Conservation (phyloP, 1,139 yeast species). For the Geotrichum australiense region DNA sequence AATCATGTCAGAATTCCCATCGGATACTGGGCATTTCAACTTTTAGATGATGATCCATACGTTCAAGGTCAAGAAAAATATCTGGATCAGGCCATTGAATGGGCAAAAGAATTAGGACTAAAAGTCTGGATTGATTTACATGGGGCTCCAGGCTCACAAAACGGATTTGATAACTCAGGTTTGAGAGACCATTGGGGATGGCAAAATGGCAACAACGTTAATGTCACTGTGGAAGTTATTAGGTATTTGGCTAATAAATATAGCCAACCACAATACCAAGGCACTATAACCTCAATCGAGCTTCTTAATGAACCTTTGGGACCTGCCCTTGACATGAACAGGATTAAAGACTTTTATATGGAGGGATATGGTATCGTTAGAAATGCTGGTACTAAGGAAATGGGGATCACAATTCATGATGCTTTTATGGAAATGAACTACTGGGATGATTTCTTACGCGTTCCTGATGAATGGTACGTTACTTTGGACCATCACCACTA, state of each 20-base stretch:
- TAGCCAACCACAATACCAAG: constrained; percentile 56
- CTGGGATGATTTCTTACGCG: constrained; percentile 52
- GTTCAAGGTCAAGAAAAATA: constrained; percentile 76
- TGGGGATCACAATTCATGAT: constrained; percentile 58
- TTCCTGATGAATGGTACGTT: constrained; percentile 51
- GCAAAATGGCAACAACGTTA: constrained; percentile 42
- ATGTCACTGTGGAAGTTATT: constrained; percentile 46
- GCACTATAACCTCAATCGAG: constrained; percentile 78
- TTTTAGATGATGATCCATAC: constrained; percentile 66
- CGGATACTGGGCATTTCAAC: constrained; percentile 91
- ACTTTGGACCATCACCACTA: constrained; percentile 87
- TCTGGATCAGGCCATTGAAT: constrained; percentile 65
- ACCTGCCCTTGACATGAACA: constrained; percentile 50
- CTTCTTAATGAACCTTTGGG: constrained; percentile 88
- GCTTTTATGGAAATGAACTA: constrained; percentile 58
- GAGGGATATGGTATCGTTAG: constrained; percentile 52
- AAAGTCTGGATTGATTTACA: constrained; percentile 90
- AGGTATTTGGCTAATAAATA: constrained; percentile 48
- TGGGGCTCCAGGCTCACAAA: constrained; percentile 97
- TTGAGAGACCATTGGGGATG: constrained; percentile 57
- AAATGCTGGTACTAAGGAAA: constrained; percentile 41
- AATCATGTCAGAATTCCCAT: constrained; percentile 86
- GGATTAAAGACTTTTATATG: constrained; percentile 49
- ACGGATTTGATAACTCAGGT: constrained; percentile 95
- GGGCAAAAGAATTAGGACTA: constrained; percentile 60